Conservation (phyloP, 306 rosid genomes). For the Purshia tridentata region DNA sequence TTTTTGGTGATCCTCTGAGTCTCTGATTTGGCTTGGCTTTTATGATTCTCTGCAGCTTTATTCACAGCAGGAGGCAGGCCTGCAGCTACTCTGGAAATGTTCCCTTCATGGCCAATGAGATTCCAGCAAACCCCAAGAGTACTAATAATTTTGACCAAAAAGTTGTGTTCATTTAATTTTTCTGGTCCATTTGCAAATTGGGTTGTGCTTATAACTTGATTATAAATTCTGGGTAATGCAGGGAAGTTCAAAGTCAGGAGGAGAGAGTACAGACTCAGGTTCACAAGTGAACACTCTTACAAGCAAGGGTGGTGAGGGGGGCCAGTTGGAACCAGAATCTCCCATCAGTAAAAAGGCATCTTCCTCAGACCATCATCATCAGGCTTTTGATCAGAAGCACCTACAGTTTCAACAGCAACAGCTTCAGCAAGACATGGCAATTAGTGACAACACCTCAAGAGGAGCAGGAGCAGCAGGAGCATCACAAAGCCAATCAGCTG, state of each 20-base stretch:
- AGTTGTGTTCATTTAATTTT: conserved; percentile 12
- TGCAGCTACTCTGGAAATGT: conserved; percentile 98
- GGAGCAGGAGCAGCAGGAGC: conserved; percentile 24
- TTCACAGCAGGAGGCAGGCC: conserved; percentile 57
- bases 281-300: conserved; percentile 64
- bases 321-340: conserved; percentile 68
- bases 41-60: conserved; percentile 72
- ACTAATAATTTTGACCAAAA: conserved; percentile 42
- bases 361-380: conserved; percentile 55
- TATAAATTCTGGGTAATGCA: conserved; percentile 18
- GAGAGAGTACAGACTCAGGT: conserved; percentile 87
- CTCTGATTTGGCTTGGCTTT: conserved; percentile 36
- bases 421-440: conserved; percentile 51
- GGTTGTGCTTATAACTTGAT: conserved; percentile 4
- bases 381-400: conserved; percentile 49
- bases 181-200: conserved; percentile 12
- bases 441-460: conserved; percentile 47
- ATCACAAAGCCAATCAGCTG: conserved; percentile 60
- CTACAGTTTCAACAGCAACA: conserved; percentile 37
- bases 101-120: conserved; percentile 99
- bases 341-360: conserved; percentile 64
- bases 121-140: conserved; percentile 68
- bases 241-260: conserved; percentile 86
- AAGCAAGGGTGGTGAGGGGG: conserved; percentile 51
- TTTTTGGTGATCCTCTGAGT: conserved; percentile 44